Evolutionary conservation across 2,329 filamentous ascomycete genomes (phyloP).

Genomic region (Colletotrichum melonis): DNA sequence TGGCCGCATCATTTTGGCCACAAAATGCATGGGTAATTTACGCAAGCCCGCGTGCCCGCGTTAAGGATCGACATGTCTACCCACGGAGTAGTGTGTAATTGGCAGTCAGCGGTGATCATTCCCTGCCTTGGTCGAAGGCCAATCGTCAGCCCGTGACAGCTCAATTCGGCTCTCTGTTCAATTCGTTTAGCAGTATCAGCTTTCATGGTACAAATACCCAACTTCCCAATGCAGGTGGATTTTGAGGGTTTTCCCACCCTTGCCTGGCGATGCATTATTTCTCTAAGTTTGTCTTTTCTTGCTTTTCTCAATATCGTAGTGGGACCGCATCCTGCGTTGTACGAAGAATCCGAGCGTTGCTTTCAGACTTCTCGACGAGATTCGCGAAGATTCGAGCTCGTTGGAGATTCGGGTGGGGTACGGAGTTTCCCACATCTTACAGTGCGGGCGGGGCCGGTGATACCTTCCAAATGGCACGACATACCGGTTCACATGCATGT

Average conservation of each 20-base stretch:
- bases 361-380: background rate
- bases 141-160: background rate
- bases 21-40: background rate
- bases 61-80: background rate
- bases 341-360: background rate
- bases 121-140: background rate
- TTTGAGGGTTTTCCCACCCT: constrained; percentile 19
- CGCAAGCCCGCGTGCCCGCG: too few relatives aligned
- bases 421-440: background rate
- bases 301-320: too few relatives aligned
- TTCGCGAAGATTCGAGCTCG: constrained; percentile 29
- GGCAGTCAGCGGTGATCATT: constrained; percentile 10
- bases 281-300: too few relatives aligned
- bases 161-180: background rate
- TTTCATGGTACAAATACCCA: background rate
- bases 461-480: background rate
- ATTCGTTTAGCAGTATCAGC: background rate
- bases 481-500: background rate
- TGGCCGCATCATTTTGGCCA: background rate
- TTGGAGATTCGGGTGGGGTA: constrained; percentile 18
- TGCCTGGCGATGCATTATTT: background rate
- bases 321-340: background rate
- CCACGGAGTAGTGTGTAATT: background rate
- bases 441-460: background rate
- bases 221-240: background rate